Evolutionary conservation across 1,139 yeast genomes (phyloP).

Genomic region (Yamadazyma jaroonii): DNA sequence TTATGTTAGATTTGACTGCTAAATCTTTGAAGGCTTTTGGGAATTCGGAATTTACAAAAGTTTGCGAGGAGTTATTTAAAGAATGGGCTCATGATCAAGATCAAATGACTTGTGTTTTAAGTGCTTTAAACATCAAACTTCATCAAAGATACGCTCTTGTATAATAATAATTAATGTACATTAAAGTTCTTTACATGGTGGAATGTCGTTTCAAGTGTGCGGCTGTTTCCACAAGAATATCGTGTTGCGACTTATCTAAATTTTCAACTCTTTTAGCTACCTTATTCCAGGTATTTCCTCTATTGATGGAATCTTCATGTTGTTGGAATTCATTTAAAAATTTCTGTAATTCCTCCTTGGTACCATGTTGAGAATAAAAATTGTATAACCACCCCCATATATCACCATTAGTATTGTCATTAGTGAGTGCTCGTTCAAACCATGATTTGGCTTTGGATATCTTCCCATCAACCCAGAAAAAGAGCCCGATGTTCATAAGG

Average conservation of each 20-base stretch:
- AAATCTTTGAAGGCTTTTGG: slow-evolving; percentile 43
- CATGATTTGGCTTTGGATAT: slow-evolving; percentile 65
- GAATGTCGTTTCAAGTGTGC: too few species aligned
- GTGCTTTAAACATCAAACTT: slow-evolving; percentile 69
- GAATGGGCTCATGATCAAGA: slow-evolving; percentile 69
- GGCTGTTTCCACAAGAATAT: slow-evolving; percentile 18
- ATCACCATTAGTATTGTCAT: slow-evolving; percentile 67
- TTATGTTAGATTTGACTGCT: slow-evolving; percentile 36
- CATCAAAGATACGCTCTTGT: slow-evolving; percentile 36
- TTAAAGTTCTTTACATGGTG: too few species aligned
- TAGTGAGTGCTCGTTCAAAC: slow-evolving; percentile 64
- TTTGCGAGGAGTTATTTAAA: slow-evolving; percentile 56
- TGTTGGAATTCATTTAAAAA: slow-evolving; percentile 25
- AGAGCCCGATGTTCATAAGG: slow-evolving; percentile 61
- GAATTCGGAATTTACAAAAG: slow-evolving; percentile 39
- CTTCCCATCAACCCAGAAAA: slow-evolving; percentile 70
- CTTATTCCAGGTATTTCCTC: slow-evolving; percentile 58
- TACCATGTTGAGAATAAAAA: slow-evolving; percentile 26
- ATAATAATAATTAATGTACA: slow-evolving; percentile 6
- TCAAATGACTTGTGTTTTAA: slow-evolving; percentile 77
- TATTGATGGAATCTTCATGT: slow-evolving; percentile 46
- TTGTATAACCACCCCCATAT: slow-evolving; percentile 69
- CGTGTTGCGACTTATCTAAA: slow-evolving; percentile 31
- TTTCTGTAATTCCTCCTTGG: slow-evolving; percentile 15
- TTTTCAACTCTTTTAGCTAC: slow-evolving; percentile 44